Evolutionary conservation across 306 rosid species (phyloP).

Genomic region (Castanopsis chinensis): DNA sequence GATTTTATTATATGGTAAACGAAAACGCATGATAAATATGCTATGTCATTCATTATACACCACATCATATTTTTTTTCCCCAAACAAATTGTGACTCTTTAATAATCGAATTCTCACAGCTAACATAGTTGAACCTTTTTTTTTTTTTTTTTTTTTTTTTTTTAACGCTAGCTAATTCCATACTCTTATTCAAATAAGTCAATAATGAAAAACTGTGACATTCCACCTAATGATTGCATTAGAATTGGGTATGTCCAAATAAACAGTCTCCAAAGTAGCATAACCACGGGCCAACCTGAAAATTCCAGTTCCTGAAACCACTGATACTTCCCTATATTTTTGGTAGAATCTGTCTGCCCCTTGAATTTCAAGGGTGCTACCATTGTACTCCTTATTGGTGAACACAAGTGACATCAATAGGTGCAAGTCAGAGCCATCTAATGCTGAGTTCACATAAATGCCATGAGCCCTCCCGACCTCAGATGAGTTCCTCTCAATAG

Average conservation of each 20-base stretch:
- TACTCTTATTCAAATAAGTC: not conserved
- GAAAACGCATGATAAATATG: no score
- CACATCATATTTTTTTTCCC: no score
- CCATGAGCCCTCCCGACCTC: not conserved
- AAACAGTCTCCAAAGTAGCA: conserved; percentile 15
- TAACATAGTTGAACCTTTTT: no score
- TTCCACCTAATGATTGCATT: conserved; percentile 12
- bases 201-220: conserved; percentile 12
- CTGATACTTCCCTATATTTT: conserved; percentile 14
- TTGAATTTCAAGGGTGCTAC: conserved; percentile 29
- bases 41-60: no score
- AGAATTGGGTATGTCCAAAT: not conserved
- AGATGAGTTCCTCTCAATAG: not conserved
- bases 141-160: no score
- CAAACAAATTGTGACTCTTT: no score
- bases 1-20: no score
- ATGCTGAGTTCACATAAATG: not conserved
- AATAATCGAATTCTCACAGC: no score
- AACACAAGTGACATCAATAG: not conserved
- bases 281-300: conserved; percentile 26
- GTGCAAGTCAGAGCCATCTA: not conserved
- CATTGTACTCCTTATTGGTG: conserved; percentile 17
- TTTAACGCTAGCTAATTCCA: not conserved
- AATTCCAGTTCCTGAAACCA: conserved; percentile 22
- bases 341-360: conserved; percentile 16